These are phyloP conservation scores for Hibiscus mutabilis DNA, from an alignment of 345 rosid genomes.

Conservation along the genomic window DNA sequence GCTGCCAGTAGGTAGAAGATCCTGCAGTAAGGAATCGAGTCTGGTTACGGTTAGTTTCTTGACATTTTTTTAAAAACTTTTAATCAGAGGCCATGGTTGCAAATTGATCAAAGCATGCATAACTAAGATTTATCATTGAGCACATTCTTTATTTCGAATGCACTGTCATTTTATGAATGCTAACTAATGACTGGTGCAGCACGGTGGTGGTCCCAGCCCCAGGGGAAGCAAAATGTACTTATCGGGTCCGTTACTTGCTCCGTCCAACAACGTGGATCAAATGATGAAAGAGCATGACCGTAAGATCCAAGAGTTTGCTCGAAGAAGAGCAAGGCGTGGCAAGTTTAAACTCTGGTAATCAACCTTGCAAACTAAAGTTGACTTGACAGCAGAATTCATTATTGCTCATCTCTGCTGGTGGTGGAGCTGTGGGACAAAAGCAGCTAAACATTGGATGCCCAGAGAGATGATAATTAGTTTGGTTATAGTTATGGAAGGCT, in stretches of 20 bases:
- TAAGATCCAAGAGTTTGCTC: constrained; percentile 62
- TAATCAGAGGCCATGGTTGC: neutral
- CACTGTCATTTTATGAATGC: constrained; percentile 1
- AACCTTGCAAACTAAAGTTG: neutral
- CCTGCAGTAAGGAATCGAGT: constrained; percentile 17
- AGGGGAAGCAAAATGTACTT: constrained; percentile 65
- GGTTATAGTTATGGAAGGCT: too few species aligned
- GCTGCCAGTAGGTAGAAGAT: constrained; percentile 23
- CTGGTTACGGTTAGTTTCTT: constrained; percentile 32
- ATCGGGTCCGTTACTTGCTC: constrained; percentile 76
- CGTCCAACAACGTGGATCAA: constrained; percentile 71
- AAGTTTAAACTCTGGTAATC: constrained; percentile 21
- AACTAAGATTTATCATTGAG: neutral
- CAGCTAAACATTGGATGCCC: too few species aligned
- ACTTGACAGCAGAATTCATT: neutral
- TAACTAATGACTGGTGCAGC: constrained; percentile 26
- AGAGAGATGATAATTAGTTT: too few species aligned
- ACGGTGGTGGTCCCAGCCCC: constrained; percentile 26
- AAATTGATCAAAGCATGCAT: neutral
- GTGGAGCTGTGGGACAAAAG: neutral
- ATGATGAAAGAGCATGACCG: constrained; percentile 84
- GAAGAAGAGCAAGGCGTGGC: constrained; percentile 40
- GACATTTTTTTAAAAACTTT: neutral
- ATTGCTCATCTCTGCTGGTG: neutral
- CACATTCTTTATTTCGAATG: neutral